phyloP scores from a whole-genome alignment of 345 rosid genomes.

The Conringia planisiliqua region DNA sequence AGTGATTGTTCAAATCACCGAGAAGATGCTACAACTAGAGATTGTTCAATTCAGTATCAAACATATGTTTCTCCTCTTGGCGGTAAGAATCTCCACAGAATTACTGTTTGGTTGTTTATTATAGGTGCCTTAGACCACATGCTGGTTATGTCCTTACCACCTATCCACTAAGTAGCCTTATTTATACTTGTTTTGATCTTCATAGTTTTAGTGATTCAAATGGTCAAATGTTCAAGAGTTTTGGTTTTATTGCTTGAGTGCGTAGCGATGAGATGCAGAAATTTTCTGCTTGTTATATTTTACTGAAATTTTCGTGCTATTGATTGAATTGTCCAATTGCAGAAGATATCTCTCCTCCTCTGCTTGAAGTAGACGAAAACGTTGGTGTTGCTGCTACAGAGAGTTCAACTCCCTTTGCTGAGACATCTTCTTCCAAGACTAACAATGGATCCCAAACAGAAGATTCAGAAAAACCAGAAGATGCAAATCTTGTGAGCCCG shows the following conservation, averaged over 20 bases:
- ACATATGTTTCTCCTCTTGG: conserved; percentile 52
- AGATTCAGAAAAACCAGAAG: conserved; percentile 8
- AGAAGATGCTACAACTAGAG: no score
- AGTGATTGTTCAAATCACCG: no score
- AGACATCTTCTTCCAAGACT: not conserved
- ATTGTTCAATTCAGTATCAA: conserved; percentile 24
- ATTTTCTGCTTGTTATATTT: not conserved
- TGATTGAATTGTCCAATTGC: conserved; percentile 10
- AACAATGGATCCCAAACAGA: conserved; percentile 24
- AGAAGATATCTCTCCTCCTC: conserved; percentile 13
- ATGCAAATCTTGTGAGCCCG: not conserved
- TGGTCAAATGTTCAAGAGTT: not conserved
- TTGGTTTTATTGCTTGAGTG: not conserved
- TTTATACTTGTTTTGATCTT: not conserved
- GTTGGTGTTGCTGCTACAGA: conserved; percentile 5
- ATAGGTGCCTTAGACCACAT: not conserved
- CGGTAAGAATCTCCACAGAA: conserved; percentile 41
- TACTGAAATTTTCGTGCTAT: not conserved
- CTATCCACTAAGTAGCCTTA: not conserved
- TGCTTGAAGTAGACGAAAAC: conserved; percentile 8
- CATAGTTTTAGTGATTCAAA: not conserved
- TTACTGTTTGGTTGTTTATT: not conserved
- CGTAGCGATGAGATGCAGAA: not conserved
- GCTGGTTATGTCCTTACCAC: not conserved
- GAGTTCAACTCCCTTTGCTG: conserved; percentile 11